These are phyloP conservation scores for Rhexocercosporidium sp. DNA, from an alignment of 2,329 filamentous ascomycete species.

Conservation along the genomic window DNA sequence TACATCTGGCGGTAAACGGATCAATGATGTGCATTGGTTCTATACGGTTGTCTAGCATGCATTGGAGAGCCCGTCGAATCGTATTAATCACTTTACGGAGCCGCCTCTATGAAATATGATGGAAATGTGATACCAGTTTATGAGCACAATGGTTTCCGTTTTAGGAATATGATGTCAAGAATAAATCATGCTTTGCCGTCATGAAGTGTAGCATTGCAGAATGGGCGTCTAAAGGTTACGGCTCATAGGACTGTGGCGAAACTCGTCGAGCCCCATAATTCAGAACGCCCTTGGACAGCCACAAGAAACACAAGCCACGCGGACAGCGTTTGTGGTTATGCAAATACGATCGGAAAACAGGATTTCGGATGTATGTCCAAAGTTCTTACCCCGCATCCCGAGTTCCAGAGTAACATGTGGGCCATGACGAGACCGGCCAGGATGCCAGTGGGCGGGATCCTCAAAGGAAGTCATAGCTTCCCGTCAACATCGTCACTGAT, in stretches of 20 bases:
- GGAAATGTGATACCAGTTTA: too few species aligned
- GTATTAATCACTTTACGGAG: too few species aligned
- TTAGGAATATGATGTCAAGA: too few species aligned
- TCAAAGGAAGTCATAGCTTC: constrained; percentile 2
- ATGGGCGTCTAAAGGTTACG: too few species aligned
- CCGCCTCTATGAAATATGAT: too few species aligned
- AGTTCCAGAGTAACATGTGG: neutral
- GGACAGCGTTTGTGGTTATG: neutral
- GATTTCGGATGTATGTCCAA: neutral
- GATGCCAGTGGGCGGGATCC: neutral
- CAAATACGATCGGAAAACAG: neutral
- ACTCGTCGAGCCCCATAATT: neutral
- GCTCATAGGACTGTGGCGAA: neutral
- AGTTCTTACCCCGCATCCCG: neutral
- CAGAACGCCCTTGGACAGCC: neutral
- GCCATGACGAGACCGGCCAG: constrained; percentile 3
- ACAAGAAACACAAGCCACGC: neutral
- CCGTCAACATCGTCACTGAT: neutral
- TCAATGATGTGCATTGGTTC: too few species aligned
- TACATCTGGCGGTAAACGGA: too few species aligned
- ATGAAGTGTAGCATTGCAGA: too few species aligned
- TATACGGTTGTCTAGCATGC: too few species aligned
- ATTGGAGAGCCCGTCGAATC: too few species aligned
- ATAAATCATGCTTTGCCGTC: too few species aligned
- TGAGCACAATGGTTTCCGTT: too few species aligned